phyloP scores from a whole-genome alignment of 768 basidiomycete species.

The Agaricus blazei region DNA sequence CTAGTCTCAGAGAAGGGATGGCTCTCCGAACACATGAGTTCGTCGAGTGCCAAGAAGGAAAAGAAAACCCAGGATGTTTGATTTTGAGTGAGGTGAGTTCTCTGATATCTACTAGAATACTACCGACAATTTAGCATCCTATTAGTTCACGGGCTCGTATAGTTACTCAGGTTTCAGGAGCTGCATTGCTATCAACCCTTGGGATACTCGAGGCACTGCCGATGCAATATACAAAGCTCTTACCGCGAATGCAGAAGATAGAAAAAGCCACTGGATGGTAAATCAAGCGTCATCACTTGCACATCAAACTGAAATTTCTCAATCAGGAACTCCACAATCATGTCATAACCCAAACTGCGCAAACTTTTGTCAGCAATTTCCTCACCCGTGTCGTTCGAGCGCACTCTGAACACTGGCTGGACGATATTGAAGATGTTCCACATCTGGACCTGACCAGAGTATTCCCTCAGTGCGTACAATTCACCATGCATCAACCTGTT shows the following conservation, averaged over 20 bases:
- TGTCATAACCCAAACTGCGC: constrained; percentile 82
- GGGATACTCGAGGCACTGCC: constrained; percentile 81
- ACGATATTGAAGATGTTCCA: constrained; percentile 21
- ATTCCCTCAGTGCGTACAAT: constrained; percentile 30
- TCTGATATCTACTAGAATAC: background rate
- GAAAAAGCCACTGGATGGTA: constrained; percentile 69
- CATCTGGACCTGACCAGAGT: constrained; percentile 38
- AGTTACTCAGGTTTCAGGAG: constrained; percentile 84
- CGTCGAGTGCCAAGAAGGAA: constrained; percentile 73
- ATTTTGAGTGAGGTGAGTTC: constrained; percentile 69
- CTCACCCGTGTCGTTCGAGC: constrained; percentile 70
- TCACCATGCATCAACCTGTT: background rate
- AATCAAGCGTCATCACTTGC: constrained; percentile 12
- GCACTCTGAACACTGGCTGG: constrained; percentile 54
- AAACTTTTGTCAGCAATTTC: constrained; percentile 78
- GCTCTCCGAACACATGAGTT: constrained; percentile 78
- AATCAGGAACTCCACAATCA: constrained; percentile 72
- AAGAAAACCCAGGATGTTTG: constrained; percentile 54
- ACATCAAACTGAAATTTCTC: background rate
- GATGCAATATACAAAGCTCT: constrained; percentile 66
- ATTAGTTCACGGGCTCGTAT: constrained; percentile 80
- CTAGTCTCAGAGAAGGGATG: constrained; percentile 86
- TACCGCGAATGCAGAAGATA: constrained; percentile 74
- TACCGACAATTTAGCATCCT: background rate
- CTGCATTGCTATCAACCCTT: constrained; percentile 84